A percentile compares a stretch with the other conserved stretches of the same genome.
These are phyloP conservation scores for Clitopilus hobsonii DNA, from an alignment of 768 basidiomycete genomes.

Conservation along the genomic window DNA sequence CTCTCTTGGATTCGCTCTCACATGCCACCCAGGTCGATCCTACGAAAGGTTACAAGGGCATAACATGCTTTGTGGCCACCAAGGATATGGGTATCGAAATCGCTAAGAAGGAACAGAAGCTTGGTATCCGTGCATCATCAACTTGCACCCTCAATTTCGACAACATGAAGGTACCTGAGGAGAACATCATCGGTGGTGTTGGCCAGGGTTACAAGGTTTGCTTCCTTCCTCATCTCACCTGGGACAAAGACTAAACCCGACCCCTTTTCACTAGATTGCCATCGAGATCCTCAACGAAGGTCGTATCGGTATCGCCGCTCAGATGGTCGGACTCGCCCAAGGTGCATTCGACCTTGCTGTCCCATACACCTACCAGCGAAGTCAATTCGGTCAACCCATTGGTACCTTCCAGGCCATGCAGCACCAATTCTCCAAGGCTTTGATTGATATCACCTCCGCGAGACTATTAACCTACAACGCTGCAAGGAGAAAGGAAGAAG, in stretches of 20 bases:
- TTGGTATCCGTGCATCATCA: constrained; percentile 93
- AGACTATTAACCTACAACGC: constrained; percentile 95
- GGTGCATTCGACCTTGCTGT: constrained; percentile 95
- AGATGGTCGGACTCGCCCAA: constrained; percentile 97
- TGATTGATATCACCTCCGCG: constrained; percentile 85
- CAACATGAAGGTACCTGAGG: constrained; percentile 76
- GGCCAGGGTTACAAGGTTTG: constrained; percentile 87
- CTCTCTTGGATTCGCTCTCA: neutral
- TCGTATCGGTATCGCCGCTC: constrained; percentile 95
- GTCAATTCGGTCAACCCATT: constrained; percentile 91
- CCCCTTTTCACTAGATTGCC: constrained; percentile 53
- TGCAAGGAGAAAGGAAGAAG: constrained; percentile 91
- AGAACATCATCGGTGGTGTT: constrained; percentile 88
- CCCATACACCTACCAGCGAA: constrained; percentile 91
- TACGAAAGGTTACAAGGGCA: constrained; percentile 96
- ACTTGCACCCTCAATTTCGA: constrained; percentile 95
- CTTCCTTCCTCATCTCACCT: neutral
- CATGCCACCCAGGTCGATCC: constrained; percentile 57
- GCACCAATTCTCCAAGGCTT: constrained; percentile 89
- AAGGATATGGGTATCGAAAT: constrained; percentile 97
- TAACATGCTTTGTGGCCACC: constrained; percentile 94
- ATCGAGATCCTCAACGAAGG: constrained; percentile 96
- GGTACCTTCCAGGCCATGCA: constrained; percentile 96
- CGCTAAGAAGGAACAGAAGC: constrained; percentile 98
- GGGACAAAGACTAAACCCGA: neutral